Conservation (phyloP, 2,329 filamentous ascomycete genomes). For the Ophiostoma ips region DNA sequence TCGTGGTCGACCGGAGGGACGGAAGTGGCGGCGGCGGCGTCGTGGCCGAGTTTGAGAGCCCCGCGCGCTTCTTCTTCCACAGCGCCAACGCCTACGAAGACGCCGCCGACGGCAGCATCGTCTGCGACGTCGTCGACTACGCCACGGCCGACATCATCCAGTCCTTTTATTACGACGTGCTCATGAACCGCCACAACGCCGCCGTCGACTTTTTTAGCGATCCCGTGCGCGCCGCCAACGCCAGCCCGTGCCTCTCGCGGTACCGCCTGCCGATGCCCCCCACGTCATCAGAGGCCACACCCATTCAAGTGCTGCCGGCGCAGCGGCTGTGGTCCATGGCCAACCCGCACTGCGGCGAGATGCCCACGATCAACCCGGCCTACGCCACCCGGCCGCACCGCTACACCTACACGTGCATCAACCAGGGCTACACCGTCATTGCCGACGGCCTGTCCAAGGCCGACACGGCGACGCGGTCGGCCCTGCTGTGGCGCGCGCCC, state of each 20-base stretch:
- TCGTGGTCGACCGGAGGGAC: constrained; percentile 54
- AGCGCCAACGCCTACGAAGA: constrained; percentile 65
- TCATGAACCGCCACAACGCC: constrained; percentile 39
- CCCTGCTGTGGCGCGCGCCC: constrained; percentile 37
- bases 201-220: constrained; percentile 29
- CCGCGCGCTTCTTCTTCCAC: constrained; percentile 67
- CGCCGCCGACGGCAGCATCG: constrained; percentile 36
- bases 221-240: constrained; percentile 23
- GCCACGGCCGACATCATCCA: constrained; percentile 50
- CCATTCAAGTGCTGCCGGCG: background rate
- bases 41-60: constrained; percentile 52
- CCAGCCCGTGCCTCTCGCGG: constrained; percentile 27
- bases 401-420: constrained; percentile 45
- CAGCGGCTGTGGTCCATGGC: constrained; percentile 32
- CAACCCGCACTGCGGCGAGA: constrained; percentile 42
- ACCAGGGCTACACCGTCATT: constrained; percentile 44
- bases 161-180: constrained; percentile 54
- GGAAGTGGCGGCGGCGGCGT: constrained; percentile 37
- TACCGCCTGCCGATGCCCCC: constrained; percentile 18
- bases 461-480: constrained; percentile 39
- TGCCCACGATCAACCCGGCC: constrained; percentile 51
- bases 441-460: constrained; percentile 53
- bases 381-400: constrained; percentile 39
- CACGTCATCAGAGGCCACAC: background rate
- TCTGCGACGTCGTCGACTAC: constrained; percentile 53